Evolutionary conservation across 176 grass and related monocot genomes (phyloP).

Genomic region (Olyra latifolia): DNA sequence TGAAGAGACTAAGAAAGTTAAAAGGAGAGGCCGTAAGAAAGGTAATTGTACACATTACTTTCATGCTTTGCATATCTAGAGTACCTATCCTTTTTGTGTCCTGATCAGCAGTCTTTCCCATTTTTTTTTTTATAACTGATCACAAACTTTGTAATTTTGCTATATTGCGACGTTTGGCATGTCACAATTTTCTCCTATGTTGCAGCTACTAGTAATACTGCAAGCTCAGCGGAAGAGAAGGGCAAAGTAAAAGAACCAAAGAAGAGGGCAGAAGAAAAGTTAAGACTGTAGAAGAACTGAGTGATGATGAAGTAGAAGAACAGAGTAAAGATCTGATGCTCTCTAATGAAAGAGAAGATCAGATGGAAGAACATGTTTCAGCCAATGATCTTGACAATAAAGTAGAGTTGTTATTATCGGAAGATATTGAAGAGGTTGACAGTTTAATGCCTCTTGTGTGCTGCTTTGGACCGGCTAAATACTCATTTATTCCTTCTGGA

Average conservation of each 20-base stretch:
- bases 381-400: constrained; percentile 30
- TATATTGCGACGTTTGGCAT: constrained; percentile 36
- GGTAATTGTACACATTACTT: constrained; percentile 40
- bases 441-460: constrained; percentile 64
- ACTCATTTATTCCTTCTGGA: constrained; percentile 78
- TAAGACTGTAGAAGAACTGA: constrained; percentile 42
- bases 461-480: constrained; percentile 83
- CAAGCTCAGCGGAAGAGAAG: constrained; percentile 40
- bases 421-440: constrained; percentile 56
- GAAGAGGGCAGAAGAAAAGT: constrained; percentile 57
- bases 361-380: neutral
- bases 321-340: constrained; percentile 13
- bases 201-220: constrained; percentile 29
- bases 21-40: constrained; percentile 55
- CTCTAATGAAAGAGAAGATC: constrained; percentile 10
- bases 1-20: constrained; percentile 48
- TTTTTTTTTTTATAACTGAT: neutral
- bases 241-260: constrained; percentile 48
- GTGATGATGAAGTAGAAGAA: constrained; percentile 13
- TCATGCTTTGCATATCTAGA: constrained; percentile 4
- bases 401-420: constrained; percentile 39
- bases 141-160: neutral
- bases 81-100: neutral
- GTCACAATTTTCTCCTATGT: constrained; percentile 9
- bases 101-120: neutral